Evolutionary conservation across 371 early-diverging fungal genomes (phyloP), one percentile per base, ranked within the genome.

Genomic region (Catenaria anguillulae): DNA sequence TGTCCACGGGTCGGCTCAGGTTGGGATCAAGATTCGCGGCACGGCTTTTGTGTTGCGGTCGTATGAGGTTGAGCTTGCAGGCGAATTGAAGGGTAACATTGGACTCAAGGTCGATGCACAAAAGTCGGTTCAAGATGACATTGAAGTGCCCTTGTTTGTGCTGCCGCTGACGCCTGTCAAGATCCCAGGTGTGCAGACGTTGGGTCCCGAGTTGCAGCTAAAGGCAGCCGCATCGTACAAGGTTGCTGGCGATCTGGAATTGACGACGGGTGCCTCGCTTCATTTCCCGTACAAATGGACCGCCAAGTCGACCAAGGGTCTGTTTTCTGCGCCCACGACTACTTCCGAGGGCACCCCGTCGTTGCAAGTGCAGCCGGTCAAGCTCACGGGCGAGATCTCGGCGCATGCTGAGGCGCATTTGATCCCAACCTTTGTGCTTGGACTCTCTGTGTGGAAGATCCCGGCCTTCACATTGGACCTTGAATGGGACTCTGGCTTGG

Each of bases 381-480:
- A 24, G 52, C 19, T 29, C 26, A 33, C 63, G 21, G 31, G 60
- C 12, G 63, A 63, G 21, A 42, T 63, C 36, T 45, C 42, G 35
- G 33, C 60, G 0, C 26, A 40, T 2, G 60, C 45, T 8, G 36
- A 43, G 21, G 63, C 43, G 50, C 63, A 63, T 26, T 45, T 63
- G 33, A 60, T 63, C 46, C 63, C 63, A 2, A 36, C 36, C 13
- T 55, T 63, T 35, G 26, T 23, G 5, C 19, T 63, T 8, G 52
- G 37, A 8, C 12, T 63, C 8, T 21, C 37, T 19, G 21, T 63
- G 4, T 43, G 36, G 23, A 40, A 58, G 26, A 36, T 60, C 23
- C 36, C 50, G 4, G 52, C 42, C 24, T 43, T 63, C 35, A 31
- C 24, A 13, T 26, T 55, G 34, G 56, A 31, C 24, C 33, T 63